Percentiles rank a stretch among this genome's conserved stretches.
These are phyloP conservation scores for Cubamyces lactineus DNA, from an alignment of 768 basidiomycete genomes.

Conservation along the genomic window DNA sequence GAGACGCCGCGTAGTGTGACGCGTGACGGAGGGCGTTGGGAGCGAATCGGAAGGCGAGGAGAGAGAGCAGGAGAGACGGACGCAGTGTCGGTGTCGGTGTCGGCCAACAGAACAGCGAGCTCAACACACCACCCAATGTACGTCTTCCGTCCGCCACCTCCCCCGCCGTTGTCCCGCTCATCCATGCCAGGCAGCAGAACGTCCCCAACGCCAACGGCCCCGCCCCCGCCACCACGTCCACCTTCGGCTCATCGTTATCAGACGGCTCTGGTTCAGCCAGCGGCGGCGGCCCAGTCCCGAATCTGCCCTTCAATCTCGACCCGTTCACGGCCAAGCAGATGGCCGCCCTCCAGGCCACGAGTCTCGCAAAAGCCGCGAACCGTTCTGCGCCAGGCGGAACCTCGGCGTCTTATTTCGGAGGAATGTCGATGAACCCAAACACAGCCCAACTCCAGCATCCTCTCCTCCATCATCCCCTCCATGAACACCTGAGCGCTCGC, in stretches of 20 bases:
- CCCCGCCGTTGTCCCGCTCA: background rate
- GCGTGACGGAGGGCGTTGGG: background rate
- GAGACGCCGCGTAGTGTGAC: background rate
- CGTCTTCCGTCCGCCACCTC: conserved; percentile 1
- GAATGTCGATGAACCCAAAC: conserved; percentile 44
- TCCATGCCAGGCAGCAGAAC: conserved; percentile 24
- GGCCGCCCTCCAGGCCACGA: conserved; percentile 71
- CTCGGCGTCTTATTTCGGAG: conserved; percentile 70
- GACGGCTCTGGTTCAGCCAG: background rate
- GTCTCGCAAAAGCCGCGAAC: conserved; percentile 60
- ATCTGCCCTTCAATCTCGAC: conserved; percentile 54
- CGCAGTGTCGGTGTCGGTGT: too few species aligned
- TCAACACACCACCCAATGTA: conserved; percentile 1
- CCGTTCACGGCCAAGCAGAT: conserved; percentile 78
- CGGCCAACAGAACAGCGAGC: too few species aligned
- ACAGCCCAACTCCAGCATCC: background rate
- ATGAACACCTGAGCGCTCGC: conserved; percentile 13
- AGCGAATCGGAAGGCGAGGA: background rate
- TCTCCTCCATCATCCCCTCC: conserved; percentile 2
- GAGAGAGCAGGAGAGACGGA: background rate
- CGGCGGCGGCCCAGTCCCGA: conserved; percentile 15
- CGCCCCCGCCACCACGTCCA: conserved; percentile 2
- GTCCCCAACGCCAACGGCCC: conserved; percentile 3
- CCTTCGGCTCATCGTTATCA: conserved; percentile 13
- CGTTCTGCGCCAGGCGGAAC: conserved; percentile 52